Percentiles rank a stretch among this genome's conserved stretches.
phyloP scores from a whole-genome alignment of 257 asterid species.

The Nemophila menziesii region DNA sequence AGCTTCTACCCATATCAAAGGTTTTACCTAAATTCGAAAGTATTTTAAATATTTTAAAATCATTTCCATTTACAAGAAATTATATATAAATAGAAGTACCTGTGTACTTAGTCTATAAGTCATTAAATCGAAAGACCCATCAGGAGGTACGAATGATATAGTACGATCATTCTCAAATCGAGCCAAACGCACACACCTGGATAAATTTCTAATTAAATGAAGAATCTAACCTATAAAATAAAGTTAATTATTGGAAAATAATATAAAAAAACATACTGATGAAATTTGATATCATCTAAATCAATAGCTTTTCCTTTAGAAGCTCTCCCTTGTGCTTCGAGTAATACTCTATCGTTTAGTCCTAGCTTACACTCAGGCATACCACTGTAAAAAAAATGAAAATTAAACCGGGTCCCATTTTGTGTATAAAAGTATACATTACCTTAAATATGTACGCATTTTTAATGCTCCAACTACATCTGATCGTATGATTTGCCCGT shows the following conservation, averaged over 20 bases:
- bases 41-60: conserved; percentile 5
- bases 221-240: too few relatives aligned
- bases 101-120: conserved; percentile 97
- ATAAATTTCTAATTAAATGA: conserved; percentile 15
- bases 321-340: conserved; percentile 93
- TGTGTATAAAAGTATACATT: not conserved
- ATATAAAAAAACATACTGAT: conserved; percentile 58
- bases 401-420: conserved; percentile 2
- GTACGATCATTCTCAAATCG: conserved; percentile 96
- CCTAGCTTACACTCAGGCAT: conserved; percentile 99
- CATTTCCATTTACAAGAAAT: not conserved
- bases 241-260: conserved; percentile 7
- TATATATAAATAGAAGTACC: conserved; percentile 25
- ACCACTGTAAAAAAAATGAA: conserved; percentile 60
- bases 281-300: conserved; percentile 96
- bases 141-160: conserved; percentile 95
- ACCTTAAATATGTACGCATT: conserved; percentile 98
- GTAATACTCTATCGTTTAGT: conserved; percentile 86
- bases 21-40: conserved; percentile 65
- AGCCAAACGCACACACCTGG: conserved; percentile 96
- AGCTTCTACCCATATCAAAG: conserved; percentile 96
- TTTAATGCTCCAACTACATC: conserved; percentile 97
- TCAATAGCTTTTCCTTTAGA: conserved; percentile 98
- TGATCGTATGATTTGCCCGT: conserved; percentile 93
- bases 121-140: conserved; percentile 99